Percentiles rank a stretch among this genome's conserved stretches.
Evolutionary conservation across 2,329 filamentous ascomycete genomes (phyloP).

Genomic region (Pseudonectria foliicola): DNA sequence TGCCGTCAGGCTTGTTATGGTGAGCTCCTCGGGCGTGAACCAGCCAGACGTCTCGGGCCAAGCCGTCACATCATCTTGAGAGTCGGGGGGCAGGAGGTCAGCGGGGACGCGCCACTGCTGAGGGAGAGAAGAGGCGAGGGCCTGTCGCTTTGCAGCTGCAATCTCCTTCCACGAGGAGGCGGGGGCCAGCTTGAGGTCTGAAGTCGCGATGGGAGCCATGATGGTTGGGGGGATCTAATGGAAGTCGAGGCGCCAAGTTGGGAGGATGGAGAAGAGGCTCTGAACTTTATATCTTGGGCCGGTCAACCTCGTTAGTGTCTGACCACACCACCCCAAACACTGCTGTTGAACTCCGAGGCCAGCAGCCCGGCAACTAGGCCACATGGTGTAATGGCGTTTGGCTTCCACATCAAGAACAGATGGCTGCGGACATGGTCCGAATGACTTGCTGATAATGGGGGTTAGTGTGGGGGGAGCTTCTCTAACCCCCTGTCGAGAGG

Average conservation of each 20-base stretch:
- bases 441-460: no score
- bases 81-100: conserved; percentile 43
- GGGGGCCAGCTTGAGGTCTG: no score
- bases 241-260: no score
- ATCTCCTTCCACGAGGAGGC: conserved; percentile 2
- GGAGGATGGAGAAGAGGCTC: no score
- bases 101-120: conserved; percentile 39
- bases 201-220: not conserved
- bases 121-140: conserved; percentile 16
- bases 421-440: no score
- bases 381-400: no score
- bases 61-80: conserved; percentile 47
- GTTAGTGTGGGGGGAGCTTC: not conserved
- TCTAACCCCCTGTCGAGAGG: not conserved
- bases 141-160: conserved; percentile 1
- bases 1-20: conserved; percentile 38
- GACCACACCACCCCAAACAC: no score
- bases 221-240: not conserved
- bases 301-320: no score
- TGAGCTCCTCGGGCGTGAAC: conserved; percentile 44
- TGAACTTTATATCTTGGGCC: not conserved
- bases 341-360: no score
- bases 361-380: no score
- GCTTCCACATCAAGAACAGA: no score
- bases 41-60: conserved; percentile 53